These are phyloP conservation scores for Pseudocercospora crystallina DNA, from an alignment of 2,329 filamentous ascomycete genomes.

Conservation along the genomic window DNA sequence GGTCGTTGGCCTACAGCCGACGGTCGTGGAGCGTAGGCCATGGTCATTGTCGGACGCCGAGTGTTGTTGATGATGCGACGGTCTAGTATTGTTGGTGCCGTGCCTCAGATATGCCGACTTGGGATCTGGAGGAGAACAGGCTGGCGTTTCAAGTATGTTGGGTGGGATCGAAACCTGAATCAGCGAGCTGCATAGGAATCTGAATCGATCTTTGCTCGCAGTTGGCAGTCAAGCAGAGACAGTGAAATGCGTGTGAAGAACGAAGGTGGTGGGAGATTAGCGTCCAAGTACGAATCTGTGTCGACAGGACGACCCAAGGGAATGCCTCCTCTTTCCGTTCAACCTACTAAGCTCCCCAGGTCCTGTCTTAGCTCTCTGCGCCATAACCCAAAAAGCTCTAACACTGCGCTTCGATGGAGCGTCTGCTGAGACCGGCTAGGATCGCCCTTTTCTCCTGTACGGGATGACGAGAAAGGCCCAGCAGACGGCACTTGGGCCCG, in stretches of 20 bases:
- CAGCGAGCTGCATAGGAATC: conserved; percentile 9
- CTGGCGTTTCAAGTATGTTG: conserved; percentile 8
- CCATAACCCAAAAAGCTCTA: conserved; percentile 21
- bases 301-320: conserved; percentile 3
- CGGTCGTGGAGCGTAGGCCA: conserved; percentile 23
- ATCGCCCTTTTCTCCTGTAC: conserved; percentile 15
- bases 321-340: conserved; percentile 17
- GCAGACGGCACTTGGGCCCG: conserved; percentile 13
- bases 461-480: conserved; percentile 15
- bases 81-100: too few relatives aligned
- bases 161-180: conserved; percentile 7
- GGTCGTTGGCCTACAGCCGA: conserved; percentile 26
- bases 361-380: conserved; percentile 22
- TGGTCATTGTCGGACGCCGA: conserved; percentile 24
- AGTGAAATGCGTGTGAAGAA: neutral
- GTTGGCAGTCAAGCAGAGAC: neutral
- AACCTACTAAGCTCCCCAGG: conserved; percentile 20
- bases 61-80: too few relatives aligned
- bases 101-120: too few relatives aligned
- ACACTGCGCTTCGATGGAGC: conserved; percentile 13
- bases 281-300: conserved; percentile 4
- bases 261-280: conserved; percentile 1
- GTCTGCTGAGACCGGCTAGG: conserved; percentile 20
- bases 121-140: neutral
- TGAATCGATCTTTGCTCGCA: neutral